Conservation (phyloP, 768 basidiomycete genomes). For the Podaxis pistillaris region DNA sequence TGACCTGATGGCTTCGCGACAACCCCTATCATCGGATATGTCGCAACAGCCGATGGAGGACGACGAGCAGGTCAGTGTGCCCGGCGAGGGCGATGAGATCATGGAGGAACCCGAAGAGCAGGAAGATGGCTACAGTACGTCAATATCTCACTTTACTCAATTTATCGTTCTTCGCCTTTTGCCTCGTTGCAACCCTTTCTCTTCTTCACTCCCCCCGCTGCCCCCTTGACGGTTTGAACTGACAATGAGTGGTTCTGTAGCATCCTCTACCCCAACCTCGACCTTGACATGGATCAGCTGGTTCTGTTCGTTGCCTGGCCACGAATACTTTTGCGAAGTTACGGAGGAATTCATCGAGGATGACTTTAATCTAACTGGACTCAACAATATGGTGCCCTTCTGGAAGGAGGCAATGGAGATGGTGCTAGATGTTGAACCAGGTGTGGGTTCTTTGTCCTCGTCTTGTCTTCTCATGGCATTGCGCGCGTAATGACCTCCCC, state of each 20-base stretch:
- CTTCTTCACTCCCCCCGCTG: conserved; percentile 15
- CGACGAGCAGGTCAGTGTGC: conserved; percentile 60
- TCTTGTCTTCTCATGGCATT: conserved; percentile 4
- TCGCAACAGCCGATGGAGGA: conserved; percentile 54
- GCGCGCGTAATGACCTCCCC: conserved; percentile 20
- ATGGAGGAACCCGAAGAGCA: conserved; percentile 84
- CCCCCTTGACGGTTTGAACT: conserved; percentile 11
- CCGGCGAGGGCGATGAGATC: conserved; percentile 67
- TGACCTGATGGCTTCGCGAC: conserved; percentile 39
- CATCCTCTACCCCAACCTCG: conserved; percentile 88
- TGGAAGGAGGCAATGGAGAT: conserved; percentile 99
- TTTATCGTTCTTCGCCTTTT: conserved; percentile 14
- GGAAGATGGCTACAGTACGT: conserved; percentile 78
- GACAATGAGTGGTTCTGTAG: conserved; percentile 40
- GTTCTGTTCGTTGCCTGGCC: conserved; percentile 93
- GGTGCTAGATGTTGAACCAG: conserved; percentile 99
- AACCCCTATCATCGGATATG: conserved; percentile 37
- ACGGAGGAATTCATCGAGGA: conserved; percentile 99
- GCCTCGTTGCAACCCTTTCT: conserved; percentile 15
- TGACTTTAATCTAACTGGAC: conserved; percentile 96
- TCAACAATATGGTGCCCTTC: conserved; percentile 95
- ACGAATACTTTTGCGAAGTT: conserved; percentile 98
- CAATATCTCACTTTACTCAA: conserved; percentile 21
- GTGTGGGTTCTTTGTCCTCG: conserved; percentile 46
- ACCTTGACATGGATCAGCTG: conserved; percentile 94